Conservation (phyloP, 352 stramenopile species). For the Phytophthora fragariaefolia region DNA sequence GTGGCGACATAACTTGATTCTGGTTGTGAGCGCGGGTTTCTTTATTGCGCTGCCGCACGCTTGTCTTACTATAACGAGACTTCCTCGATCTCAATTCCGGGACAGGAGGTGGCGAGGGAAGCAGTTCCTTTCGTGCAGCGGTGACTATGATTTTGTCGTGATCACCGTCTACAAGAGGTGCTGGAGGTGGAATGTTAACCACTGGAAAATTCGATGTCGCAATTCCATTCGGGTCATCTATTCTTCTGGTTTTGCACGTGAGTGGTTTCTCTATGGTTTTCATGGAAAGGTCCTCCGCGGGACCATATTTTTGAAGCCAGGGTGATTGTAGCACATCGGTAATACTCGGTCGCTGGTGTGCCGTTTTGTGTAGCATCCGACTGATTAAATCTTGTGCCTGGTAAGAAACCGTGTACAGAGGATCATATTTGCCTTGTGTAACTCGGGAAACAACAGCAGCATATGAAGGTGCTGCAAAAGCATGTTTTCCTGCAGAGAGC, state of each 20-base stretch:
- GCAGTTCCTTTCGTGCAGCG: background rate
- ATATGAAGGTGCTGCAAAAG: conserved; percentile 72
- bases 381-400: conserved; percentile 29
- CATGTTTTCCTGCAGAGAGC: conserved; percentile 41
- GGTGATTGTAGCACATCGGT: conserved; percentile 21
- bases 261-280: no score
- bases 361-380: conserved; percentile 38
- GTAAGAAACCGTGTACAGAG: conserved; percentile 26
- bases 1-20: background rate
- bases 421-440: conserved; percentile 44
- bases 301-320: conserved; percentile 7
- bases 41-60: background rate
- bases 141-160: background rate
- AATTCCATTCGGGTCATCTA: no score
- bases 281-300: background rate
- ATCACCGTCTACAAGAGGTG: background rate
- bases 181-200: background rate
- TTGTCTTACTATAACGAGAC: background rate
- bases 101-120: background rate
- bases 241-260: no score
- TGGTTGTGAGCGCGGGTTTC: background rate
- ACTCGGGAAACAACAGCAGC: conserved; percentile 57
- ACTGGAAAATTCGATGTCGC: background rate
- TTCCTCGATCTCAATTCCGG: background rate
- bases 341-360: conserved; percentile 20